phyloP scores from a whole-genome alignment of 768 basidiomycete genomes.

The Mycena rosella region DNA sequence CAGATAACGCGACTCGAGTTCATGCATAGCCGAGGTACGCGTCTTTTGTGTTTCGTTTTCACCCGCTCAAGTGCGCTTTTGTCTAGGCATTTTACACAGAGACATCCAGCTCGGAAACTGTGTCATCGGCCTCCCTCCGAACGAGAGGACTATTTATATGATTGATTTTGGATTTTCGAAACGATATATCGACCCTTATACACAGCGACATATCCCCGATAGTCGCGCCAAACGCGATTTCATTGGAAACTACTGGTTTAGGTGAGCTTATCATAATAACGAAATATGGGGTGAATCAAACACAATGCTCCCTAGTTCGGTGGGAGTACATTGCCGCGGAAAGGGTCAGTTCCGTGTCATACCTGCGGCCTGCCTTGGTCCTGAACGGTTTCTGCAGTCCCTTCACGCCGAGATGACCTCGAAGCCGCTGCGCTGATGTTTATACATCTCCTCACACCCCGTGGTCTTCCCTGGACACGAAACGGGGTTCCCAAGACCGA shows the following conservation, averaged over 20 bases:
- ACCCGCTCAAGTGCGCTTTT: neutral
- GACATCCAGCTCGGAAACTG: constrained; percentile 70
- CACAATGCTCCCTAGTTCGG: constrained; percentile 55
- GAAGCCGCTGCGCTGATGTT: constrained; percentile 85
- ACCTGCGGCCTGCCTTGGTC: neutral
- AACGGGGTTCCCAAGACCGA: constrained; percentile 84
- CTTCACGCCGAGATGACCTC: constrained; percentile 83
- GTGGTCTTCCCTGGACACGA: constrained; percentile 82
- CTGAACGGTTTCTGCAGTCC: constrained; percentile 59
- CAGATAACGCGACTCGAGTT: constrained; percentile 80
- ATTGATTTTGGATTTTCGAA: constrained; percentile 91
- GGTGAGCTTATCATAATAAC: constrained; percentile 48
- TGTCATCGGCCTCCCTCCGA: constrained; percentile 69
- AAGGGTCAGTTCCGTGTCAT: constrained; percentile 60
- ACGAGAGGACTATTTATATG: constrained; percentile 78
- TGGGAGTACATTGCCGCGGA: constrained; percentile 82
- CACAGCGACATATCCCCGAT: constrained; percentile 78
- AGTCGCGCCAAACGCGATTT: constrained; percentile 78
- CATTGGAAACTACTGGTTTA: constrained; percentile 90
- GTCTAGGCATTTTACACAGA: constrained; percentile 45
- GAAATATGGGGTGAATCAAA: neutral
- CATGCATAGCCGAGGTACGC: constrained; percentile 75
- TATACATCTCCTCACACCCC: constrained; percentile 82
- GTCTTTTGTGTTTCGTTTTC: neutral
- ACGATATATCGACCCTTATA: constrained; percentile 75